Conservation (phyloP, 306 rosid genomes). For the Glycine tomentella region DNA sequence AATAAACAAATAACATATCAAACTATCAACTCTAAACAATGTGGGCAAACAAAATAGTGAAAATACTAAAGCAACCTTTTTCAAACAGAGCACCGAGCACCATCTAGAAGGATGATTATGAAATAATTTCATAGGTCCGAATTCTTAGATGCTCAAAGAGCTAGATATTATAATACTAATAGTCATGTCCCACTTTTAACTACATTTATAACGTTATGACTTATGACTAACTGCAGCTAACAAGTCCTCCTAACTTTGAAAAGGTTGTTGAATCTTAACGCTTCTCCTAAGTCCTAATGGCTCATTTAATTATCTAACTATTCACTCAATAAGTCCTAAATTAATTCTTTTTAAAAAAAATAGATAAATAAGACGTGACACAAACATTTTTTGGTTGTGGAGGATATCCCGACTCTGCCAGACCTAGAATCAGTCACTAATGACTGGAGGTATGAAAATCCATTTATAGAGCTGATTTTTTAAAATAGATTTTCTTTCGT, state of each 20-base stretch:
- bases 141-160: background rate
- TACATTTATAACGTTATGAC: no score
- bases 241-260: no score
- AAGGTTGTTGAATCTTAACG: background rate
- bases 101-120: background rate
- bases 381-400: no score
- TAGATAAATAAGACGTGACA: constrained; percentile 4
- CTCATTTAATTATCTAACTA: background rate
- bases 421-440: no score
- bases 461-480: no score
- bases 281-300: constrained; percentile 11
- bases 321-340: background rate
- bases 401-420: no score
- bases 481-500: no score
- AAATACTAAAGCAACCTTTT: constrained; percentile 23
- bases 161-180: background rate
- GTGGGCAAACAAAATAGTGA: background rate
- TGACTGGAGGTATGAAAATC: no score
- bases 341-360: background rate
- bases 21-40: background rate
- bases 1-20: background rate
- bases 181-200: background rate
- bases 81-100: background rate
- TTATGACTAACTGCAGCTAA: no score
- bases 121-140: background rate